phyloP scores from a whole-genome alignment of 2,329 filamentous ascomycete species.

The Chalaropsis thielavioides region DNA sequence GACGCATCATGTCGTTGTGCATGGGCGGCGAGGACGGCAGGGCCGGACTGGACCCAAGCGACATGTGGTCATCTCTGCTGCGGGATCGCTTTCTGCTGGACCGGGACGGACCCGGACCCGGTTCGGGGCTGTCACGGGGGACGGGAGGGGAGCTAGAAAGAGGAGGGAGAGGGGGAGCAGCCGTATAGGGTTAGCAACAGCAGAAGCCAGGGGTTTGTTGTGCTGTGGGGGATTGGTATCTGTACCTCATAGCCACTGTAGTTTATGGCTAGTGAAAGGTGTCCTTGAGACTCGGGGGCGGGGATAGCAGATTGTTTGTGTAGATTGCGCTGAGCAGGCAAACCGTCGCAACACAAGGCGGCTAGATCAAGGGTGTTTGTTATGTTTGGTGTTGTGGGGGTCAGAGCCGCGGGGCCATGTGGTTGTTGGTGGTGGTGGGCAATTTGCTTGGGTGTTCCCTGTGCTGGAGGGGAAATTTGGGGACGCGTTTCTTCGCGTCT shows the following conservation, averaged over 20 bases:
- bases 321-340: not conserved
- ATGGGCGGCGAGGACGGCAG: conserved; percentile 53
- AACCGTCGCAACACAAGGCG: not conserved
- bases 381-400: not conserved
- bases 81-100: conserved; percentile 41
- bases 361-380: not conserved
- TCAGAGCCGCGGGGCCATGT: not conserved
- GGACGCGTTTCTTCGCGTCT: conserved; percentile 10
- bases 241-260: not conserved
- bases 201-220: not conserved
- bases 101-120: conserved; percentile 33
- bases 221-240: not conserved
- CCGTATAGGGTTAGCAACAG: not conserved
- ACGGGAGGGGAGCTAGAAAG: conserved; percentile 49
- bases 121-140: conserved; percentile 13
- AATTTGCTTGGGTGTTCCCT: not conserved
- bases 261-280: not conserved
- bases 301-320: not conserved
- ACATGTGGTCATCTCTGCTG: conserved; percentile 36
- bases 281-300: not conserved
- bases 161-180: conserved; percentile 7
- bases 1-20: conserved; percentile 47
- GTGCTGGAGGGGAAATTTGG: conserved; percentile 15
- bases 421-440: not conserved
- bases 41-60: conserved; percentile 44